Evolutionary conservation across 441 rosid genomes (phyloP).

Genomic region (Mallotus repandus): DNA sequence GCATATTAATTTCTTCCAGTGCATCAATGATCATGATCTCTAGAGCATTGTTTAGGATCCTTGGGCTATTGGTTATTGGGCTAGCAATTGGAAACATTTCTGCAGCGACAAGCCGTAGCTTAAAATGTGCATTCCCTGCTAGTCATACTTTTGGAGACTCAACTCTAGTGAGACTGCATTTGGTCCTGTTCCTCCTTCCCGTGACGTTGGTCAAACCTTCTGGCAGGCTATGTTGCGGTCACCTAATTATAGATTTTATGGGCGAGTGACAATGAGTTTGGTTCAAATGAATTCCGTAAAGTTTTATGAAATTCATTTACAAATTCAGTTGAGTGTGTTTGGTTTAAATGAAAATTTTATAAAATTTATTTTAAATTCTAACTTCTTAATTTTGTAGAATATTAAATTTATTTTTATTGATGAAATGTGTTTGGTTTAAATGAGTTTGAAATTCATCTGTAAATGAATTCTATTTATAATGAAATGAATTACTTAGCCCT

Average conservation of each 20-base stretch:
- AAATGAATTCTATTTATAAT: no score
- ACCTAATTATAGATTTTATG: conserved; percentile 9
- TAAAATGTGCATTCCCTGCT: conserved; percentile 24
- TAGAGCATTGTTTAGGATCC: background rate
- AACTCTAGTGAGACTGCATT: conserved; percentile 27
- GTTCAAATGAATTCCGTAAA: no score
- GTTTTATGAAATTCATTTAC: no score
- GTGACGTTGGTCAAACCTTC: conserved; percentile 8
- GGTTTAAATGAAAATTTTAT: no score
- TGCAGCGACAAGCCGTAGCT: background rate
- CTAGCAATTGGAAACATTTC: background rate
- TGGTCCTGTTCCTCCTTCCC: background rate
- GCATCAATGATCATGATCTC: background rate
- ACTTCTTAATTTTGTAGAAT: no score
- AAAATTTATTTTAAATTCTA: no score
- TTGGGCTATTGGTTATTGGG: conserved; percentile 1
- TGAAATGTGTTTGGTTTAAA: no score
- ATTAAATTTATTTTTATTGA: no score
- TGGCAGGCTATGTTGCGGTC: conserved; percentile 7
- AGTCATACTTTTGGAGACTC: conserved; percentile 31
- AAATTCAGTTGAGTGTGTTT: no score
- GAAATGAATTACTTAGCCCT: no score
- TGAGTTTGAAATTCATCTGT: no score
- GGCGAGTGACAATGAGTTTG: background rate
- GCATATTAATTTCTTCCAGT: background rate